Base-by-base conservation (phyloP, 2,329 filamentous ascomycete genomes). In the Penicillium aurantiogriseum region DNA sequence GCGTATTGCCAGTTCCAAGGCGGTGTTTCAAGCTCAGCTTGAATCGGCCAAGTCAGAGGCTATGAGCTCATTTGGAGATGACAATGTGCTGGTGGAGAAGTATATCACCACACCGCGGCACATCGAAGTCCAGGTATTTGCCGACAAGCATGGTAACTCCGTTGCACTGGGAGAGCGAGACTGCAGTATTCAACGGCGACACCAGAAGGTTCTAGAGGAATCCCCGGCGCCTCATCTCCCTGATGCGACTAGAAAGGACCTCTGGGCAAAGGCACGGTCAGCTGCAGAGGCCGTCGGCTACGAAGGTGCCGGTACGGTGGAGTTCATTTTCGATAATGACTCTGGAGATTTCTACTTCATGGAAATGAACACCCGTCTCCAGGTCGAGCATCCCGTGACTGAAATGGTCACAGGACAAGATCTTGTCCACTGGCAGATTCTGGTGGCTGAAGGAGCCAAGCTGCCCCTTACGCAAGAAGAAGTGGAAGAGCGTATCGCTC, bases 341-440 rank as follows among this genome's bases (percentile, higher is more conserved):
- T 81, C 79, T 4, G 84, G 83, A 38, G 78, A 86, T 43, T 88
- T 88, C 74, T 88, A 85, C 74, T 88, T 88, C 75, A 88, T 88
- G 85, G 85, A 88, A 66, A 88, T 88, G 85, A 88, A 88, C 70
- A 88, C 94, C 0, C 84, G 94, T 51, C 80, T 99, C 21, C 94
- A 99, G 75, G 94, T 99, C 49, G 94, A 99, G 77, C 94, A 99
- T 69, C 94, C 94, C 0, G 94, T 97, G 21, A 97, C 88, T 0
- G 89, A 92, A 71, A 87, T 89, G 81, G 86, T 90, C 2, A 90
- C 88, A 10, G 87, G 84, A 0, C 82, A 90, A 48, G 89, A 92
- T 69, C 78, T 99, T 36, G 94, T 99, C 4, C 88, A 93, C 70
- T 99, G 94, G 94, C 94, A 99, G 76, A 91, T 99, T 69, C 79